Evolutionary conservation across 441 rosid species (phyloP).

Genomic region (Brassica balearica): DNA sequence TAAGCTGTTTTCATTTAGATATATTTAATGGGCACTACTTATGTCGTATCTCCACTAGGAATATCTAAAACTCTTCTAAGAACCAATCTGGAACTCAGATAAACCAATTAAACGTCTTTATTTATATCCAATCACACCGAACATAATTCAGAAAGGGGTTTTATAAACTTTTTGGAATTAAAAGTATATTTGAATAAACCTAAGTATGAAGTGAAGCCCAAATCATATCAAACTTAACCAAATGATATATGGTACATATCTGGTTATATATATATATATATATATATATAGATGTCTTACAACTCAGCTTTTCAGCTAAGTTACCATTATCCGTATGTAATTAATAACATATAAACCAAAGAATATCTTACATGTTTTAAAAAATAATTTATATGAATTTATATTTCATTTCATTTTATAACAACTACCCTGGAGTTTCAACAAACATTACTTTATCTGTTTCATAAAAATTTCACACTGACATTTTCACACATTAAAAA

Average conservation of each 20-base stretch:
- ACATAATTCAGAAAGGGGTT: not conserved
- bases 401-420: not conserved
- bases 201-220: not conserved
- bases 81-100: not conserved
- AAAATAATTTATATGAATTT: not conserved
- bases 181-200: not conserved
- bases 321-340: not conserved
- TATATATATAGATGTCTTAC: not conserved
- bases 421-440: no score
- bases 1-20: not conserved
- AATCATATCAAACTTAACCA: constrained; percentile 8
- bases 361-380: not conserved
- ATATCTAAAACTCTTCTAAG: not conserved
- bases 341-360: not conserved
- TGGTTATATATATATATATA: not conserved
- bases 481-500: no score
- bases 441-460: no score
- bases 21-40: not conserved
- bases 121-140: not conserved
- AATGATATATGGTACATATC: not conserved
- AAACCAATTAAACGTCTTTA: not conserved
- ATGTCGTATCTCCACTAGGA: not conserved
- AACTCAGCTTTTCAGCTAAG: not conserved
- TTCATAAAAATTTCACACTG: no score
- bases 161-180: not conserved